Base-by-base conservation (phyloP, 108 stramenopile species). In the Nitzschia inconspicua region DNA sequence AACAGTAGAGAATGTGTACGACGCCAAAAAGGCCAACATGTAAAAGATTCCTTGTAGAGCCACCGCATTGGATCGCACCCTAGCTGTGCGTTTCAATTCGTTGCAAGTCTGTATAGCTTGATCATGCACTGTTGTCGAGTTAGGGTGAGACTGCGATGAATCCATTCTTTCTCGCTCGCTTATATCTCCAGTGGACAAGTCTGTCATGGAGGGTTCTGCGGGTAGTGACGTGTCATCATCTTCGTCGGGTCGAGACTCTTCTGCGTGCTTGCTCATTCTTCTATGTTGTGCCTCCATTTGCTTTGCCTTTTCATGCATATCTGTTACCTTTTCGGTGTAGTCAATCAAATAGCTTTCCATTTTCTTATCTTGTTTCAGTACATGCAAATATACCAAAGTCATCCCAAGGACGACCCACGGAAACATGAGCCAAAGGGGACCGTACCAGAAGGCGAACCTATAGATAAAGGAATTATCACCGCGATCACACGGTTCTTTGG, bases 391-490 rank as follows among this genome's bases (percentile, higher is more conserved):
- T 4, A 54, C 53, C 53, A 54, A 4, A 18, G 30, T 23, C 53
- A 54, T 54, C 6, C 20, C 34, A 34, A 36, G 2, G 9, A n/a
- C 0, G 4, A 54, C 57, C 57, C 41, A 9, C 34, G 43, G 24
- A 1, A 58, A 31, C 43, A 30, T 30, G 0, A 58, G 4, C 57
- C 57, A 58, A 22, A 58, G 24, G 9, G 57, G 57, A 44, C 3
- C 25, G 22, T 44, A 58, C 19, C 43, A 58, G 7, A 76, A 71
- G 18, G 46, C 9, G 60, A 59, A 71, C 0, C 52, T 55, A 22
- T 64, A 67, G 2, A 72, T 18, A 39, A 52, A 66, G 1, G 70
- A 65, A 30, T 76, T 72, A 29, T 80, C n/a, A 11, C 79, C 79
- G 25, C 79, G 65, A 18, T 47, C 57, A 56, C 79, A 80, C 6